These are phyloP conservation scores for Didymella keratinophila DNA, from an alignment of 2,329 filamentous ascomycete genomes.

Conservation along the genomic window DNA sequence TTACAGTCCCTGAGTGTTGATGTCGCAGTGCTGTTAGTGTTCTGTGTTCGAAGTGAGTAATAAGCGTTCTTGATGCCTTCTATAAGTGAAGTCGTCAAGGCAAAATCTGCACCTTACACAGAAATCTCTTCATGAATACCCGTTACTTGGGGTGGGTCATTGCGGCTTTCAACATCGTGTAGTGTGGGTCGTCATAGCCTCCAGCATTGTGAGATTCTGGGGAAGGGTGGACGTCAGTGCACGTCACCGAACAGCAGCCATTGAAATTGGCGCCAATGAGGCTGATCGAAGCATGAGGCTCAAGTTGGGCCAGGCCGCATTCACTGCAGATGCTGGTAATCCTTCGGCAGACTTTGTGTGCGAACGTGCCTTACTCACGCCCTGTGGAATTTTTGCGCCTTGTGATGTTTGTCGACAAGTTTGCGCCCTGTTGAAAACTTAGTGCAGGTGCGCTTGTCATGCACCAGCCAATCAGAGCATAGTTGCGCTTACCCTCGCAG, in stretches of 20 bases:
- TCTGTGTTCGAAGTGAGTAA: not conserved
- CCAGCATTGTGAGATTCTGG: slow-evolving; percentile 2
- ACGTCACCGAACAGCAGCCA: slow-evolving; percentile 3
- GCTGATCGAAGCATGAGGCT: not conserved
- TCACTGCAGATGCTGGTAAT: not conserved
- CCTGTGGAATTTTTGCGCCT: slow-evolving; percentile 13
- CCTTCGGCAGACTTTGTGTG: not conserved
- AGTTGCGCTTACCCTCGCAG: slow-evolving; percentile 4
- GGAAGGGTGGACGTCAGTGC: slow-evolving; percentile 3
- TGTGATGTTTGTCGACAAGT: slow-evolving; percentile 1
- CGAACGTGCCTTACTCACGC: slow-evolving; percentile 6
- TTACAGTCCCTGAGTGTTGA: not conserved
- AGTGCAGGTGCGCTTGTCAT: slow-evolving; percentile 5
- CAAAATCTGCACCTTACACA: not conserved
- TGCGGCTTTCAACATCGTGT: not conserved
- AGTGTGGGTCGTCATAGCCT: not conserved
- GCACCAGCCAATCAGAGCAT: slow-evolving; percentile 10
- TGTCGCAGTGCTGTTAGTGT: too few relatives aligned
- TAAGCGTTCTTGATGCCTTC: not conserved
- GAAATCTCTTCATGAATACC: slow-evolving; percentile 7
- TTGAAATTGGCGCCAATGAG: slow-evolving; percentile 1
- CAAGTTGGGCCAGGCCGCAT: not conserved
- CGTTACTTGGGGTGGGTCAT: not conserved
- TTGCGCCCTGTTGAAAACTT: slow-evolving; percentile 8
- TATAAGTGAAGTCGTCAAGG: not conserved